Percentiles rank a stretch among this genome's conserved stretches.
Evolutionary conservation across 371 early-diverging fungal species (phyloP).

Genomic region (Parasitella parasitica): DNA sequence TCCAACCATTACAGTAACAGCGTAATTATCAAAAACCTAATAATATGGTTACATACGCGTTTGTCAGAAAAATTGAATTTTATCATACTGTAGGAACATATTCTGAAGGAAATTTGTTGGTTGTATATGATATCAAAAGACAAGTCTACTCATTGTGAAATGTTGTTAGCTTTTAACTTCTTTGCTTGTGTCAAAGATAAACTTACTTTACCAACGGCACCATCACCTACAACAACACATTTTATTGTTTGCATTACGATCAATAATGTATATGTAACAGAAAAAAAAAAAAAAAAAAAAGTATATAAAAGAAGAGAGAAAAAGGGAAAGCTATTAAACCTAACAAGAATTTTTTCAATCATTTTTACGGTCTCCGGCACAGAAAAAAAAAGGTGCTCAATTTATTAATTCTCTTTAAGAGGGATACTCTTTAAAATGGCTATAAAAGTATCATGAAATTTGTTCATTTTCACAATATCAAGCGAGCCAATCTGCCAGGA

Average conservation of each 20-base stretch:
- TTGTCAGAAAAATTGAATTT: neutral
- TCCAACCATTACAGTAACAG: constrained; percentile 96
- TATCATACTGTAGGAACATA: constrained; percentile 95
- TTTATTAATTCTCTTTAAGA: constrained; percentile 1
- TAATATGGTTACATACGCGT: neutral
- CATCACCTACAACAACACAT: constrained; percentile 98
- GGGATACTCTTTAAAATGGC: neutral
- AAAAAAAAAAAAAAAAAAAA: constrained; percentile 2
- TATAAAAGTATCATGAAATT: constrained; percentile 2
- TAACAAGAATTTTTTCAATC: neutral
- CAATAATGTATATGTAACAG: neutral
- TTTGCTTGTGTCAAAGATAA: neutral
- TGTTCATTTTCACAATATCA: neutral
- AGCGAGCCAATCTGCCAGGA: constrained; percentile 37
- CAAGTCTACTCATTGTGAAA: constrained; percentile 70
- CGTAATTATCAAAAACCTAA: constrained; percentile 98
- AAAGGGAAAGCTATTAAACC: neutral
- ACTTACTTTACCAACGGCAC: constrained; percentile 96
- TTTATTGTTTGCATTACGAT: constrained; percentile 84
- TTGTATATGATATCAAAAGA: constrained; percentile 98
- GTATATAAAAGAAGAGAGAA: neutral
- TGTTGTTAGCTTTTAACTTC: neutral
- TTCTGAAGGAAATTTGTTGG: constrained; percentile 98
- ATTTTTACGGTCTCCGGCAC: constrained; percentile 1
- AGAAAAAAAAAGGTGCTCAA: neutral